Base-by-base conservation (phyloP, 257 asterid genomes). In the Nicotiana paniculata region DNA sequence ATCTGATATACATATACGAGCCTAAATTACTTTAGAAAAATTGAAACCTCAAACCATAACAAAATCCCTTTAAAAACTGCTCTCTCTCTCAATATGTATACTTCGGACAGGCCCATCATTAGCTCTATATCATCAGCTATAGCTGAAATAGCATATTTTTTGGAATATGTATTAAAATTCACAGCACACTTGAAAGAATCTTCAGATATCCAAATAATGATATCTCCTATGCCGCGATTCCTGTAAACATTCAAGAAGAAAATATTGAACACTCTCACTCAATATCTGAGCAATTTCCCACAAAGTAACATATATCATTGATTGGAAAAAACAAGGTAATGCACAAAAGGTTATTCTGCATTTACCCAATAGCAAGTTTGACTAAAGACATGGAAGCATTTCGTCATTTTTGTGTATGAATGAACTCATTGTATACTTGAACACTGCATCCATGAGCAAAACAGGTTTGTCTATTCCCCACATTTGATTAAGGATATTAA, bases 201-300 rank as follows among this genome's bases (percentile, higher is more conserved):
- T 84, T 84, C 89, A 48, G 82, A 86, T 84, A 59, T 86, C 68
- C 84, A 83, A 84, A 59, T 79, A 82, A 86, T 79, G 86, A 90
- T 68, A 82, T 75, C 67, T 81, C 89, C 94, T 93, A 91, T 62
- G 97, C 90, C 82, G 97, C 95, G 82, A 93, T 90, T 76, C 97
- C 97, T 93, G 97, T 28, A 28, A 75, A 51, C 13, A 51, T 46
- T 70, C 79, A 72, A 24, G 61, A 46, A 46, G n/a, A 48, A 17
- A 75, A 51, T 13, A 28, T 48, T 16, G 43, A 75, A 15, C 46
- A 75, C 4, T 26, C 26, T 51, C 63, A 51, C 26, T 51, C 63
- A 51, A 59, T 51, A 51, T 75, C 28, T 16, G 46, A 62, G 28
- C 80, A 26, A 15, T n/a, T 74, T 48, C 15, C 43, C 62, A 26